These are phyloP conservation scores for Cardamine resedifolia DNA, from an alignment of 345 rosid genomes.

Conservation along the genomic window DNA sequence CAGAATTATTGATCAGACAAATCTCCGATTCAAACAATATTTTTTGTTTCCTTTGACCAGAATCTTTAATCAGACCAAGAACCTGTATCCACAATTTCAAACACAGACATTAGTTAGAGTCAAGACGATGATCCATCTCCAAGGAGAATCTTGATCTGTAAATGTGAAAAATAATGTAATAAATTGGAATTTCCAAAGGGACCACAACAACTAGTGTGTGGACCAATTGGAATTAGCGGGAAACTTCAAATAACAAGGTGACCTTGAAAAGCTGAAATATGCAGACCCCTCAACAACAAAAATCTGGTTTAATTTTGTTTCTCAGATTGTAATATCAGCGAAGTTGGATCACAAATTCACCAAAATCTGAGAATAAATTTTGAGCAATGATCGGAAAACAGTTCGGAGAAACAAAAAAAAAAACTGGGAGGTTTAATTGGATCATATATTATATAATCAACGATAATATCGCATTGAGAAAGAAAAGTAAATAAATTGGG, in stretches of 20 bases:
- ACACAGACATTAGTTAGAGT: neutral
- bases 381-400: conserved; percentile 10
- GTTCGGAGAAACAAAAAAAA: neutral
- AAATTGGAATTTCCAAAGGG: conserved; percentile 8
- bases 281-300: neutral
- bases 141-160: conserved; percentile 12
- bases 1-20: neutral
- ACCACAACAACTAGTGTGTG: neutral
- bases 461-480: neutral
- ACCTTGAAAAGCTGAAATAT: conserved; percentile 9
- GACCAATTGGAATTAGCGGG: conserved; percentile 22
- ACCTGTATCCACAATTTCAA: conserved; percentile 7
- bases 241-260: neutral
- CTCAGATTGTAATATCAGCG: neutral
- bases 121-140: neutral
- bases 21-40: neutral
- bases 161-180: neutral
- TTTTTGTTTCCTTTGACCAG: neutral
- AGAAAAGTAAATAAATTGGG: neutral
- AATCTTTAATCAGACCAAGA: conserved; percentile 24
- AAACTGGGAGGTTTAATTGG: neutral
- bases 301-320: neutral
- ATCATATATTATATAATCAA: neutral
- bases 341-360: neutral
- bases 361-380: too few relatives aligned